Conservation (phyloP, 352 stramenopile species). For the Phytophthora pisi region DNA sequence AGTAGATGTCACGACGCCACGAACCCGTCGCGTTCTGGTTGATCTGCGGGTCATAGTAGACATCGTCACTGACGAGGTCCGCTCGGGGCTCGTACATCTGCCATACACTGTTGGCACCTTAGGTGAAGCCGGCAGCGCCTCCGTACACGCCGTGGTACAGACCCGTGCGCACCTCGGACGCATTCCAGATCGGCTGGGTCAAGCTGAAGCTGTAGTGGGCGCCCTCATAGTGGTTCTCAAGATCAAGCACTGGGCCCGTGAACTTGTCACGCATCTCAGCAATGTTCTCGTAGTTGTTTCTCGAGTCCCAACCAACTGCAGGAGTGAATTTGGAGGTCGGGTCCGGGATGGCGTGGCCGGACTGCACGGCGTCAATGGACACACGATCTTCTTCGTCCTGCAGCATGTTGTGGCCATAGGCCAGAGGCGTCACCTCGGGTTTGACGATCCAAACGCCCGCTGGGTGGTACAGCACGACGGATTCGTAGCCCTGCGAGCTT, state of each 20-base stretch:
- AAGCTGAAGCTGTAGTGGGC: constrained; percentile 27
- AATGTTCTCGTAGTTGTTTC: constrained; percentile 36
- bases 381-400: constrained; percentile 25
- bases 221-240: constrained; percentile 33
- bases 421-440: constrained; percentile 18
- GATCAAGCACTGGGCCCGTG: constrained; percentile 25
- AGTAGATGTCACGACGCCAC: constrained; percentile 28
- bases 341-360: constrained; percentile 14
- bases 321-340: constrained; percentile 11
- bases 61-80: constrained; percentile 25
- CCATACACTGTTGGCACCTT: constrained; percentile 32
- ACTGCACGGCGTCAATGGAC: constrained; percentile 26
- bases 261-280: constrained; percentile 29
- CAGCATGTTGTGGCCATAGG: constrained; percentile 26
- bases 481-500: constrained; percentile 15
- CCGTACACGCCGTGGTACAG: constrained; percentile 32
- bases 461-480: constrained; percentile 25
- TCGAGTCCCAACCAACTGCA: constrained; percentile 25
- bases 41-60: constrained; percentile 24
- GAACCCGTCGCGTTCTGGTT: constrained; percentile 24
- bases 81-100: constrained; percentile 29
- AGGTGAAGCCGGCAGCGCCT: constrained; percentile 25
- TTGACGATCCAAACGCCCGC: constrained; percentile 13
- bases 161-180: constrained; percentile 23
- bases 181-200: constrained; percentile 20